Base-by-base conservation (phyloP, 2,329 filamentous ascomycete species). In the Aspergillus udagawae region DNA sequence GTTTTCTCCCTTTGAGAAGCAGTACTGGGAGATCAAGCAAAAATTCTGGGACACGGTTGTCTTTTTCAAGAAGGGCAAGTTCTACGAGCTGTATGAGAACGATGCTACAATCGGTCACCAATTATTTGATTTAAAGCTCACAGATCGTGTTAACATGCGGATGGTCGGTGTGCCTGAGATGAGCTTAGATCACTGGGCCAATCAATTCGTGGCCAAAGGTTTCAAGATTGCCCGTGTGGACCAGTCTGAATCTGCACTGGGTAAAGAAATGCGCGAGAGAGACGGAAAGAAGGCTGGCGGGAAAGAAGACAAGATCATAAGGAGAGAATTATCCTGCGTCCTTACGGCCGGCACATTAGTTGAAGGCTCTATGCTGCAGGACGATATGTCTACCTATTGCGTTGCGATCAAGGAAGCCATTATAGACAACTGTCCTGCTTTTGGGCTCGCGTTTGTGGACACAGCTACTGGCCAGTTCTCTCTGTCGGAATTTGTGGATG, bases 51-150 rank as follows among this genome's bases (percentile, higher is more conserved):
- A 97, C 64, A 97, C 92, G 0, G 88, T 99, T 49, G 93, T 99
- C 17, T 99, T 99, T 77, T 99, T 99, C 86, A 99, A 97, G 76
- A 99, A 99, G 80, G 94, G 94, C 68, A 99, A 99, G 68, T 99
- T 99, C 75, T 99, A 97, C 70, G 94, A 99, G 72, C 82, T 99
- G 0, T 99, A 97, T 69, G 94, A 99, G 73, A 96, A 97, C 59
- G 94, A 99, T 75, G 94, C 94, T 4, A 96, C 93, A 0, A 88
- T 97, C 55, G 94, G 94, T 4, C 92, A 99, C 70, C 94, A 97
- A 72, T 81, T 97, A 17, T 99, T 99, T 67, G 94, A 99, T 73
- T 83, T 99, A 56, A 99, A 99, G 77, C 87, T 99, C 71, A 99
- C 94, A 0, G 94, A 99, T 67, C 86, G 94, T 54, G 94, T 99